Conservation (phyloP, 208 protist genomes). For the Wallacemonas sp. region DNA sequence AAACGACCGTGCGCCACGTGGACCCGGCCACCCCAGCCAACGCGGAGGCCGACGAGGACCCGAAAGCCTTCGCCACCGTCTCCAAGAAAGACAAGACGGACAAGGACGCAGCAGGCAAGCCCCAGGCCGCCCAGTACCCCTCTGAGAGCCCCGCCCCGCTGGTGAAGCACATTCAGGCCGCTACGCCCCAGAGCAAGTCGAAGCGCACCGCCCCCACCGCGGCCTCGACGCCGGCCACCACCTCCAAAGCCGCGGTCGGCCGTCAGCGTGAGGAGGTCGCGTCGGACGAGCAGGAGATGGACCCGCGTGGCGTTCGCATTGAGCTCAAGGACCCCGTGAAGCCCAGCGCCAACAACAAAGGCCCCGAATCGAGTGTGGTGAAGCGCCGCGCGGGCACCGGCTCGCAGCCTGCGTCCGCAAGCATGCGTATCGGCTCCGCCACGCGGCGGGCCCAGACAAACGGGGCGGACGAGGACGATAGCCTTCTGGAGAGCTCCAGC, state of each 20-base stretch:
- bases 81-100: not conserved
- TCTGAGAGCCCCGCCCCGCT: not conserved
- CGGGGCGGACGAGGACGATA: slow-evolving; percentile 8
- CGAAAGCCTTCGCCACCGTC: not conserved
- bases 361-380: not conserved
- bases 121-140: not conserved
- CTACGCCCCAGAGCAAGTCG: slow-evolving; percentile 6
- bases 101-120: not conserved
- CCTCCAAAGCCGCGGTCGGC: not conserved
- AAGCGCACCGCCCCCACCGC: not conserved
- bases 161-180: slow-evolving; percentile 15
- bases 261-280: slow-evolving; percentile 9
- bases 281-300: slow-evolving; percentile 11
- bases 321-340: not conserved
- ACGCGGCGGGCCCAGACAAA: not conserved
- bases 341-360: not conserved
- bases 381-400: not conserved
- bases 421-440: not conserved
- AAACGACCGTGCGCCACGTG: slow-evolving; percentile 12
- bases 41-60: not conserved
- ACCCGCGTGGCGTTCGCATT: not conserved
- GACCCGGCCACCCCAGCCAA: too few relatives aligned
- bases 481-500: not conserved
- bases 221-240: not conserved
- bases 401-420: not conserved